phyloP scores from a whole-genome alignment of 1,284 basidiomycete genomes.

The Cryptococcus amylolentus region DNA sequence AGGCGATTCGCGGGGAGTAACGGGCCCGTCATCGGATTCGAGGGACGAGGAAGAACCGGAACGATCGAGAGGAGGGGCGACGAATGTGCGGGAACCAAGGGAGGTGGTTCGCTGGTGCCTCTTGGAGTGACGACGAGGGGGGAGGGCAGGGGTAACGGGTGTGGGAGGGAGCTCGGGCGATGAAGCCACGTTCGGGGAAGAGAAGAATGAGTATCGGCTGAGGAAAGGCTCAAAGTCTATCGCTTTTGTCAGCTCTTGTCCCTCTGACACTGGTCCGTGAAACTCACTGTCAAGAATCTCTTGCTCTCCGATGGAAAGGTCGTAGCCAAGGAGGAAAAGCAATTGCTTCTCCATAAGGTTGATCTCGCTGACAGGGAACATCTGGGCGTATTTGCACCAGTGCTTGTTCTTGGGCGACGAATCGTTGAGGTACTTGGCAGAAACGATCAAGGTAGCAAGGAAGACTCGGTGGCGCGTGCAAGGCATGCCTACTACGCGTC shows the following conservation, averaged over 20 bases:
- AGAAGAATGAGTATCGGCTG: conserved; percentile 39
- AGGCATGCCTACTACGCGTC: conserved; percentile 51
- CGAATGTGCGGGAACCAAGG: conserved; percentile 24
- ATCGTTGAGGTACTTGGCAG: conserved; percentile 97
- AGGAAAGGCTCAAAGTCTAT: conserved; percentile 23
- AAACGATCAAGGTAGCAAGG: conserved; percentile 89
- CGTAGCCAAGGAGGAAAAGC: conserved; percentile 80
- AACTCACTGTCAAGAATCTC: conserved; percentile 58
- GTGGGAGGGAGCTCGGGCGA: conserved; percentile 30
- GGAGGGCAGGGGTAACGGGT: conserved; percentile 34
- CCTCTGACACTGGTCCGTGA: not conserved
- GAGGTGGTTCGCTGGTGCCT: conserved; percentile 29
- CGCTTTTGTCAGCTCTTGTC: not conserved
- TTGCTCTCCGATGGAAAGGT: conserved; percentile 76
- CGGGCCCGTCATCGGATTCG: conserved; percentile 41
- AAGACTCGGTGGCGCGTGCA: conserved; percentile 94
- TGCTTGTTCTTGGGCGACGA: conserved; percentile 92
- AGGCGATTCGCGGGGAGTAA: conserved; percentile 31
- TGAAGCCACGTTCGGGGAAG: conserved; percentile 27
- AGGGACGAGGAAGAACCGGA: conserved; percentile 48
- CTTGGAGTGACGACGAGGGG: conserved; percentile 9
- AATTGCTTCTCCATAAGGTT: conserved; percentile 97
- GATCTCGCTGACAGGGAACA: conserved; percentile 64
- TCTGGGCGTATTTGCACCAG: conserved; percentile 71
- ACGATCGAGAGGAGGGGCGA: conserved; percentile 47